phyloP scores from a whole-genome alignment of 192 early-diverging fungal species.

The Spinellus fusiger region DNA sequence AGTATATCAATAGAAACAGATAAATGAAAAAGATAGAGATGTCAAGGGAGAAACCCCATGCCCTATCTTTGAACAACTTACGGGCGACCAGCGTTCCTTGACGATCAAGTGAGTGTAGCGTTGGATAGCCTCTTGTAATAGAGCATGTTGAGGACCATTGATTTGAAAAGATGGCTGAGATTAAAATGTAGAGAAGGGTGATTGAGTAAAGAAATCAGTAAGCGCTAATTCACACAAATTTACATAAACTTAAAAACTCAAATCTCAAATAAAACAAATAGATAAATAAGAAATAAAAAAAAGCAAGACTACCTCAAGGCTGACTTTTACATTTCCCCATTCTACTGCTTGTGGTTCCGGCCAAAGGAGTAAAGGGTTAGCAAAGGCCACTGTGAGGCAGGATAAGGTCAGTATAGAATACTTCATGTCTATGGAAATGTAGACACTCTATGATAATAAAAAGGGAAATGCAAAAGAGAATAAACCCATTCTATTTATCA shows the following conservation, averaged over 20 bases:
- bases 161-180: conserved; percentile 24
- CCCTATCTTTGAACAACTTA: background rate
- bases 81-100: conserved; percentile 29
- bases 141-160: conserved; percentile 9
- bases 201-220: too few relatives aligned
- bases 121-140: conserved; percentile 21
- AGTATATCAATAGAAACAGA: background rate
- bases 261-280: too few relatives aligned
- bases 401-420: background rate
- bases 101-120: conserved; percentile 27
- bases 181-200: background rate
- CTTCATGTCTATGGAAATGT: background rate
- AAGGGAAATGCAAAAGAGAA: too few relatives aligned
- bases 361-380: conserved; percentile 10
- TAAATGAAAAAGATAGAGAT: background rate
- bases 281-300: too few relatives aligned
- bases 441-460: background rate
- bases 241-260: too few relatives aligned
- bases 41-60: background rate
- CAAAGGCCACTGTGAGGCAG: background rate
- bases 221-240: too few relatives aligned
- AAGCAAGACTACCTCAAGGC: conserved; percentile 14
- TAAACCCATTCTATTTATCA: too few relatives aligned
- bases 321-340: conserved; percentile 6
- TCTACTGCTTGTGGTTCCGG: conserved; percentile 16